Evolutionary conservation across 2,329 filamentous ascomycete genomes (phyloP).

Genomic region (Microdochium bolleyi): DNA sequence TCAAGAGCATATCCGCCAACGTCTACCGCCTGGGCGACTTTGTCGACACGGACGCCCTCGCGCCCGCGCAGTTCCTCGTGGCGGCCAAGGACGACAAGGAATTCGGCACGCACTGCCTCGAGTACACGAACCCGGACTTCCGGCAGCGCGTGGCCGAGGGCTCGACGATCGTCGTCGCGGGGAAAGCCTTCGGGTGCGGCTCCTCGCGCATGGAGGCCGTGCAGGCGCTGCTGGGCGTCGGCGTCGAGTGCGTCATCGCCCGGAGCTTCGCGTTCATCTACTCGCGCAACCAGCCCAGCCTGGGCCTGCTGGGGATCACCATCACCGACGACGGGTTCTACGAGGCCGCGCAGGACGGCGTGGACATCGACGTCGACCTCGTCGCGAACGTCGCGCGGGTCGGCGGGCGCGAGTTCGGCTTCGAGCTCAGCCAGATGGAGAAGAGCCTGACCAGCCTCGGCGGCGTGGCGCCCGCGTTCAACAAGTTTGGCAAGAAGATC

Average conservation of each 20-base stretch:
- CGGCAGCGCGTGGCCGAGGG: conserved; percentile 24
- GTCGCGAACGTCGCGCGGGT: conserved; percentile 10
- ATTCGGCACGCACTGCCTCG: conserved; percentile 28
- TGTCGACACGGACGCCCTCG: conserved; percentile 34
- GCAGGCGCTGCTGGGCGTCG: conserved; percentile 25
- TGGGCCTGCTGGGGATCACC: conserved; percentile 33
- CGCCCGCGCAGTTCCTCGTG: conserved; percentile 27
- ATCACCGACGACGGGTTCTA: conserved; percentile 30
- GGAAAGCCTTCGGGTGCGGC: conserved; percentile 35
- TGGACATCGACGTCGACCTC: conserved; percentile 26
- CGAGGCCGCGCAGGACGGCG: conserved; percentile 22
- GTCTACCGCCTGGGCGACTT: conserved; percentile 32
- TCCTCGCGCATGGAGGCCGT: conserved; percentile 36
- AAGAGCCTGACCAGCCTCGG: conserved; percentile 24
- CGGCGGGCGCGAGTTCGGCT: conserved; percentile 17
- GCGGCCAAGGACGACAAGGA: conserved; percentile 18
- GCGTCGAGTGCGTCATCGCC: conserved; percentile 33
- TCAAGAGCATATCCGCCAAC: conserved; percentile 19
- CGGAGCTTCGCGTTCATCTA: conserved; percentile 37
- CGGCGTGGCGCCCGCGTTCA: conserved; percentile 28
- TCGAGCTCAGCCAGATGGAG: conserved; percentile 29
- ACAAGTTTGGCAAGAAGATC: conserved; percentile 24
- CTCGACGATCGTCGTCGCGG: conserved; percentile 32
- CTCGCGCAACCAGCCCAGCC: conserved; percentile 32
- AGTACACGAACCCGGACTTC: conserved; percentile 30